Conservation (phyloP, 2,329 filamentous ascomycete species). For the Trichoderma simmonsii region DNA sequence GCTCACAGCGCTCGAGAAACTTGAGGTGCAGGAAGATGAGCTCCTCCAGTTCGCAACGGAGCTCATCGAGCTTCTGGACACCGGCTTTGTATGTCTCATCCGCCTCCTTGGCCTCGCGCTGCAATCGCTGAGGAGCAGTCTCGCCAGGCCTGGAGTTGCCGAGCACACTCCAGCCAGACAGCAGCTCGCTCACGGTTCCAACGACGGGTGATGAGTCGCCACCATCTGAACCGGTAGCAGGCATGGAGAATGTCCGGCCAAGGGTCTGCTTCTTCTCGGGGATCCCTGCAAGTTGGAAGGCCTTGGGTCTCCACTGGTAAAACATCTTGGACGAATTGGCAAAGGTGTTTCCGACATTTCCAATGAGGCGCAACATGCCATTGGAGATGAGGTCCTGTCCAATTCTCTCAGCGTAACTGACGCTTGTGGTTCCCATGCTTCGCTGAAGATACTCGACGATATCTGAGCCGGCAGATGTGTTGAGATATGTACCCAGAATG, state of each 20-base stretch:
- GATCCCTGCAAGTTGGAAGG: conserved; percentile 81
- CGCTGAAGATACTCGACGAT: conserved; percentile 95
- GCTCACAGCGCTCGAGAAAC: conserved; percentile 95
- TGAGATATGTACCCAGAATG: conserved; percentile 90
- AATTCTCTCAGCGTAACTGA: conserved; percentile 90
- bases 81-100: conserved; percentile 91
- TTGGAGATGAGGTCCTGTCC: conserved; percentile 86
- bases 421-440: conserved; percentile 75
- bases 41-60: conserved; percentile 94
- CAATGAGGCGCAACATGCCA: conserved; percentile 85
- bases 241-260: conserved; percentile 70
- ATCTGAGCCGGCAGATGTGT: conserved; percentile 85
- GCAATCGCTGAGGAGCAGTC: conserved; percentile 79
- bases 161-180: conserved; percentile 88
- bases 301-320: conserved; percentile 94
- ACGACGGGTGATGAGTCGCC: conserved; percentile 78
- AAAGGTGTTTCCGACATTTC: conserved; percentile 92
- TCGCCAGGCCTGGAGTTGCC: conserved; percentile 85
- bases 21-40: conserved; percentile 87
- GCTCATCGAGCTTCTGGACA: conserved; percentile 80
- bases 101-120: conserved; percentile 82
- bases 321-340: conserved; percentile 97
- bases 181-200: conserved; percentile 80
- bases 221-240: conserved; percentile 54
- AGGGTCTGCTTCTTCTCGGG: conserved; percentile 80